Evolutionary conservation across 2,329 filamentous ascomycete genomes (phyloP), one percentile per base, ranked within the genome.

Genomic region (Trichoderma gracile): DNA sequence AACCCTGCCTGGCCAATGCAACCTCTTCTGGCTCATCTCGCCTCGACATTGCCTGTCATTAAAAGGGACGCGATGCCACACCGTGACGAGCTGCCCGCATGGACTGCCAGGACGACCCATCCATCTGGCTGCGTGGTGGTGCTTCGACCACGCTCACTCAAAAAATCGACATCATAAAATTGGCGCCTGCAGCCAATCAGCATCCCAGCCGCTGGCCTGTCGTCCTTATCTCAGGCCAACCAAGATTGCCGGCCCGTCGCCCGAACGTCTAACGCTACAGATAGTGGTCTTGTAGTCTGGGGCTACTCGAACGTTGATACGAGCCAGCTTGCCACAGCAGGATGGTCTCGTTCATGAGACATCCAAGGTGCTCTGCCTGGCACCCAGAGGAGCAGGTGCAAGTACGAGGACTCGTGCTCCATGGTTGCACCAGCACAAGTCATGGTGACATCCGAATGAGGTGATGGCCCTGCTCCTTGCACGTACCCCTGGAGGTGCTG

Each of bases 211-310:
- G 65, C 65, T 43, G 54, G 65, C 65, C 66, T 66, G 56, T 54
- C 63, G 68, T 72, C 64, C 79, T 81, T 81, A 81, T 81, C 79
- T 78, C 69, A 67, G 69, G 66, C 77, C 78, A 79, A 77, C 73
- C 74, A 78, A 63, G 59, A 70, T 50, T 67, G 64, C 60, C 68
- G 65, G 67, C 58, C 68, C 59, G 65, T 67, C 63, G 55, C 63
- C 66, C 65, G 64, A 58, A 69, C 67, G 66, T 70, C 60, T 45
- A 50, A 64, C 67, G 64, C 68, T 69, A 69, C 52, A 33, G 58
- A 61, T 54, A 62, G 54, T 50, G 52, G 47, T 43, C n/a, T n/a
- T 45, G 46, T 65, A 63, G 64, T 47, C 52, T 65, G 58, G 25
- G 40, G 47, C 47, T 53, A 53, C 49, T 53, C 23, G 33, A 38